Base-by-base conservation (phyloP, 1,139 yeast genomes). In the Taphrina communis region DNA sequence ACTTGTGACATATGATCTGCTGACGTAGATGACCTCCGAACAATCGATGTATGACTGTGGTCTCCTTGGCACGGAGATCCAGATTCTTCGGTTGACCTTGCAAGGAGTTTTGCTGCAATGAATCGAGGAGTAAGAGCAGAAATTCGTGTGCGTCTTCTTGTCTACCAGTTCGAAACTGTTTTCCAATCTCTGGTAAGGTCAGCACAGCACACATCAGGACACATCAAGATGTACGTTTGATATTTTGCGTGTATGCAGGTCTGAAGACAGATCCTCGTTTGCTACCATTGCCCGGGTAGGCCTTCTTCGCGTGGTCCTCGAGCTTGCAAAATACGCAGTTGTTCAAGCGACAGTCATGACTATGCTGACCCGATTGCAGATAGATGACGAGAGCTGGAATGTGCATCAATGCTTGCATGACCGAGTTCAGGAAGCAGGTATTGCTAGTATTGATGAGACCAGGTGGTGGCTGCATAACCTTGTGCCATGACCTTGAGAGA, bases 101-200 rank as follows among this genome's bases (percentile, higher is more conserved):
- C 42, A 70, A 56, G 25, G 66, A 62, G 38, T 73, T 46, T 9
- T 69, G 57, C 51, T 74, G 75, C 53, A 74, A 57, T 21, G 71
- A 71, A 48, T 74, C 76, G 21, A 74, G 62, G 36, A 74, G 69
- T 42, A 68, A 68, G 2, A 75, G 72, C 44, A 74, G 90, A 78
- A 93, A 94, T 78, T 94, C 99, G 78, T 94, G 99, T 0, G 97
- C 89, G 78, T 94, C 99, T 78, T 94, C 98, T 78, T 94, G 99
- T 21, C 74, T 69, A 35, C 71, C 70, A 6, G 71, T 69, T 19
- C 69, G 46, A 39, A 72, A 71, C 25, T 69, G 72, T 21, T 70
- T 67, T 11, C 72, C 73, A n/a, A 68, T 65, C 42, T 70, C 71
- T 69, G n/a, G 6, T 3, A 6, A 6, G 48, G n/a, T 44, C 19